Evolutionary conservation across 2,329 filamentous ascomycete genomes (phyloP).

Genomic region (Fusarium odoratissimum): DNA sequence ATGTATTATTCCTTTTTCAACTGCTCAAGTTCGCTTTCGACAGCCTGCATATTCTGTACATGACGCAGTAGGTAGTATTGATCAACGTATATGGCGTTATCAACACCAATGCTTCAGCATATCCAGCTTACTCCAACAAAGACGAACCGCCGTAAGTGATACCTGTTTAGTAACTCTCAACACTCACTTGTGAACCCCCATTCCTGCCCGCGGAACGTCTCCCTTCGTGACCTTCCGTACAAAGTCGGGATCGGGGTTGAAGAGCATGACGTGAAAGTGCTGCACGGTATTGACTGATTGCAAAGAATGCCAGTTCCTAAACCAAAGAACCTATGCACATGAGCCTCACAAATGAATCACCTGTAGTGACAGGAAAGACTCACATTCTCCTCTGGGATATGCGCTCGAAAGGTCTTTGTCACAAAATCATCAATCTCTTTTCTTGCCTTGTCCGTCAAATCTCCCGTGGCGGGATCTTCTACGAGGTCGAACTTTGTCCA

Average conservation of each 20-base stretch:
- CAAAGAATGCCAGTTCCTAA: slow-evolving; percentile 84
- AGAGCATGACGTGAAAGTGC: slow-evolving; percentile 95
- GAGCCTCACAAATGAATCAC: neutral
- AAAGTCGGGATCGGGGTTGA: slow-evolving; percentile 77
- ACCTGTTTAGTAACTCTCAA: neutral
- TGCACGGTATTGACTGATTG: slow-evolving; percentile 90
- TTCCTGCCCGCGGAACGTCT: slow-evolving; percentile 74
- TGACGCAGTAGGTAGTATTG: slow-evolving; percentile 4
- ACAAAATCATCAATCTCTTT: slow-evolving; percentile 78
- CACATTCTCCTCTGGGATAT: slow-evolving; percentile 64
- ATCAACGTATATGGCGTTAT: neutral
- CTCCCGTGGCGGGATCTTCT: slow-evolving; percentile 72
- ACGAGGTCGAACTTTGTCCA: slow-evolving; percentile 91
- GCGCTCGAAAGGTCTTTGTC: slow-evolving; percentile 69
- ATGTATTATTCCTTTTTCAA: neutral
- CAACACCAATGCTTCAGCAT: neutral
- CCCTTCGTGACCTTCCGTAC: slow-evolving; percentile 77
- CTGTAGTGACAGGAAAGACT: slow-evolving; percentile 40
- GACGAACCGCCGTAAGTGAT: neutral
- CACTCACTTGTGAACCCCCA: slow-evolving; percentile 38
- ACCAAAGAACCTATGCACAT: slow-evolving; percentile 53
- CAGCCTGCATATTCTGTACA: slow-evolving; percentile 1
- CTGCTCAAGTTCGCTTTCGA: neutral
- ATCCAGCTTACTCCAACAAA: neutral
- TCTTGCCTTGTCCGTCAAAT: slow-evolving; percentile 73